Percentiles rank a stretch among this genome's conserved stretches.
phyloP scores from a whole-genome alignment of 2,329 filamentous ascomycete species.

The Calonectria hongkongensis region DNA sequence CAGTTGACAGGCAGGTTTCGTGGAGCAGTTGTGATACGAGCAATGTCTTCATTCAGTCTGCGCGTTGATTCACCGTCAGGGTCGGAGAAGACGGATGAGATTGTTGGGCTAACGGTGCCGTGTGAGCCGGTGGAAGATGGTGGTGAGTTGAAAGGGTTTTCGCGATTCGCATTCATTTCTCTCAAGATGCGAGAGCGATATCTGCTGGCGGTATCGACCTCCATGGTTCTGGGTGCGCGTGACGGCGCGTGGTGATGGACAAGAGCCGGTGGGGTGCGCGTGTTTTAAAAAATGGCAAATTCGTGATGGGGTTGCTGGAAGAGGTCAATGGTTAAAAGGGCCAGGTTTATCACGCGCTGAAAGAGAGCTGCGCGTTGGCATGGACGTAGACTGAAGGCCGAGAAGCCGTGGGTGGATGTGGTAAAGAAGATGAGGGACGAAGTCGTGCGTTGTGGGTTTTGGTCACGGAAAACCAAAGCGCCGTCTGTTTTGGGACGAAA shows the following conservation, averaged over 20 bases:
- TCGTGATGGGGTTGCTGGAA: constrained; percentile 38
- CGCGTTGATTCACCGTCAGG: constrained; percentile 74
- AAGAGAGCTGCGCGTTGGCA: constrained; percentile 40
- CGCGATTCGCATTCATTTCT: constrained; percentile 71
- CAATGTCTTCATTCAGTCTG: constrained; percentile 69
- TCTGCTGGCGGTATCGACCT: constrained; percentile 63
- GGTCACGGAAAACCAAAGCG: constrained; percentile 45
- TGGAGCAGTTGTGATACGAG: constrained; percentile 63
- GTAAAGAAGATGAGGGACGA: constrained; percentile 44
- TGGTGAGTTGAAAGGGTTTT: constrained; percentile 75
- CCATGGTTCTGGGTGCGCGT: constrained; percentile 62
- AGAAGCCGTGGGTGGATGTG: constrained; percentile 37
- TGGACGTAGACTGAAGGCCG: constrained; percentile 41
- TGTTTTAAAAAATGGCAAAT: constrained; percentile 40
- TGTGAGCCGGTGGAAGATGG: constrained; percentile 75
- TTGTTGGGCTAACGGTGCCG: constrained; percentile 73
- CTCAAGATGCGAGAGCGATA: constrained; percentile 70
- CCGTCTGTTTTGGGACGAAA: constrained; percentile 58
- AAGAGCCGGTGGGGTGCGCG: constrained; percentile 50
- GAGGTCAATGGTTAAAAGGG: constrained; percentile 49
- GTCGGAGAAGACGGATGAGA: constrained; percentile 71
- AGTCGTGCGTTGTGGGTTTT: constrained; percentile 50
- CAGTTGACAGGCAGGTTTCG: constrained; percentile 65
- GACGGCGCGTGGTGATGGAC: constrained; percentile 45
- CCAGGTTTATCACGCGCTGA: constrained; percentile 43